These are phyloP conservation scores for Xanthoceras sorbifolium DNA, from an alignment of 345 rosid genomes.

Conservation along the genomic window DNA sequence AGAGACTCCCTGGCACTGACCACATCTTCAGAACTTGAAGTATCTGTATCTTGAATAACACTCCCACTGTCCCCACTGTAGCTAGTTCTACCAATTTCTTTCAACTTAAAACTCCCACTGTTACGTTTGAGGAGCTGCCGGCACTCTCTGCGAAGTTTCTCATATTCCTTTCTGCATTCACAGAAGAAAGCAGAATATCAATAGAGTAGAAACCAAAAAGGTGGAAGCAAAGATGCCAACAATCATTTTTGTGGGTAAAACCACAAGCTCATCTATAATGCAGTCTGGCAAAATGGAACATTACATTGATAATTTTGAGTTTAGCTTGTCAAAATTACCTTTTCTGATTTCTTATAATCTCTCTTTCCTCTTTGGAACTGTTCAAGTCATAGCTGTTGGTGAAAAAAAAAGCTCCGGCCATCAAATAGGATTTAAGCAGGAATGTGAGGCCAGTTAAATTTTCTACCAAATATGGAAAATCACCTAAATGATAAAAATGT, in stretches of 20 bases:
- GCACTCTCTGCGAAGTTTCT: constrained; percentile 81
- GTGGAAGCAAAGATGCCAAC: not conserved
- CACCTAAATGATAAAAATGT: not conserved
- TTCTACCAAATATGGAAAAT: not conserved
- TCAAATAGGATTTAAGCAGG: not conserved
- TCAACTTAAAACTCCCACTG: constrained; percentile 40
- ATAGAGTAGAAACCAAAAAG: constrained; percentile 12
- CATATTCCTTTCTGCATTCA: constrained; percentile 71
- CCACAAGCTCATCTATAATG: not conserved
- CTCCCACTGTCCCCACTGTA: constrained; percentile 35
- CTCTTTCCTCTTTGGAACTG: constrained; percentile 82
- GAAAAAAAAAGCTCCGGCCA: not conserved
- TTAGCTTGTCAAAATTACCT: constrained; percentile 44
- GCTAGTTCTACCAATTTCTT: constrained; percentile 34
- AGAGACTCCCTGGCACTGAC: constrained; percentile 68
- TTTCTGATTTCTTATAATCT: constrained; percentile 54
- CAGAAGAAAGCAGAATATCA: constrained; percentile 13
- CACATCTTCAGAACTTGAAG: constrained; percentile 73
- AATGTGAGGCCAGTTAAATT: not conserved
- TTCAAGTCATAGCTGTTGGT: constrained; percentile 69
- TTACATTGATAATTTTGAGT: constrained; percentile 7
- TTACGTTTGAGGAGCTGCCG: constrained; percentile 48
- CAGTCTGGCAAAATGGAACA: constrained; percentile 4
- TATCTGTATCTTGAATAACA: constrained; percentile 50
- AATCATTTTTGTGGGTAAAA: not conserved